phyloP scores from a whole-genome alignment of 495 filamentous ascomycete species.

The Penicillium pancosmium region DNA sequence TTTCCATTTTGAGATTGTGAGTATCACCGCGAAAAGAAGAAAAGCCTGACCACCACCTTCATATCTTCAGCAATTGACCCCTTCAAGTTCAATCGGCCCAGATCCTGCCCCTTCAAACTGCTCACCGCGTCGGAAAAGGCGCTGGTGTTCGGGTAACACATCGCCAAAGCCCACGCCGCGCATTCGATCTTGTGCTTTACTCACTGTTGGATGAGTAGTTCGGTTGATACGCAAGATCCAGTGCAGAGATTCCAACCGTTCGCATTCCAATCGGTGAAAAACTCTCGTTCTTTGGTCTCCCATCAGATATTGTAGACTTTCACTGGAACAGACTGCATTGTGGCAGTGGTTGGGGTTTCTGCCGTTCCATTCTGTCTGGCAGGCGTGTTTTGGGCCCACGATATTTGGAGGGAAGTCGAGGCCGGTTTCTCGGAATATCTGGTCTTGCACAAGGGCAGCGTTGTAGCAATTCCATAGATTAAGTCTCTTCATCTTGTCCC shows the following conservation, averaged over 20 bases:
- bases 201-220: slow-evolving; percentile 39
- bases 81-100: slow-evolving; percentile 39
- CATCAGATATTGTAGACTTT: slow-evolving; percentile 16
- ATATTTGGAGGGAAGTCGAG: slow-evolving; percentile 12
- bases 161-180: slow-evolving; percentile 37
- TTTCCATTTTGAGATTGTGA: too few relatives aligned
- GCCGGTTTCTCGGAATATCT: slow-evolving; percentile 31
- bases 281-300: not conserved
- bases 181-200: slow-evolving; percentile 29
- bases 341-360: slow-evolving; percentile 25
- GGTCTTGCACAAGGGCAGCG: slow-evolving; percentile 25
- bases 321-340: slow-evolving; percentile 28
- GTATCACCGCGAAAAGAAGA: too few relatives aligned
- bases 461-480: slow-evolving; percentile 2
- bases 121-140: slow-evolving; percentile 36
- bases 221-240: slow-evolving; percentile 47
- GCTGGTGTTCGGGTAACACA: slow-evolving; percentile 23
- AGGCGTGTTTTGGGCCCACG: slow-evolving; percentile 36
- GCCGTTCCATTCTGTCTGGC: slow-evolving; percentile 40
- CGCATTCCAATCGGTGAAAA: slow-evolving; percentile 21
- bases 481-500: slow-evolving; percentile 31
- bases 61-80: slow-evolving; percentile 6
- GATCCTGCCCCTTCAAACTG: slow-evolving; percentile 40
- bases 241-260: slow-evolving; percentile 32
- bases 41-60: too few relatives aligned